phyloP scores from a whole-genome alignment of 441 rosid species.

The Erodium trifolium region DNA sequence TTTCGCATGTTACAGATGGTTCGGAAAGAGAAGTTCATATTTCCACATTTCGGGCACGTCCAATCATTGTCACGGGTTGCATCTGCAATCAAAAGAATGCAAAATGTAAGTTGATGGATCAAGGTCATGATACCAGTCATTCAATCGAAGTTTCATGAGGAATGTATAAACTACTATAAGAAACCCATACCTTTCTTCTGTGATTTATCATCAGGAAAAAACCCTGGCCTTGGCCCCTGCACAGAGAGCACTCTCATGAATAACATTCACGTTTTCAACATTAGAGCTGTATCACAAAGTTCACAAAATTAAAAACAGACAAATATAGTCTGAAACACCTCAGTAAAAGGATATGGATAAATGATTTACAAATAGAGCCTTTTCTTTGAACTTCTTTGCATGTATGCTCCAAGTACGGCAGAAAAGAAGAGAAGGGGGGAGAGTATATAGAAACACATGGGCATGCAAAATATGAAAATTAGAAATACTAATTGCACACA shows the following conservation, averaged over 20 bases:
- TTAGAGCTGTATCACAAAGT: neutral
- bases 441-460: neutral
- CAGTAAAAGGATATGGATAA: neutral
- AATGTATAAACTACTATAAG: conserved; percentile 8
- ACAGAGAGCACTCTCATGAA: conserved; percentile 16
- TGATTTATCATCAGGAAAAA: conserved; percentile 63
- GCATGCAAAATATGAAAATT: neutral
- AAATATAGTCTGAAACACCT: neutral
- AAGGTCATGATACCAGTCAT: neutral
- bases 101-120: conserved; percentile 5
- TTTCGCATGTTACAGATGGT: conserved; percentile 94
- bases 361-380: neutral
- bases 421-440: neutral
- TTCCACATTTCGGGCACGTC: conserved; percentile 97
- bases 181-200: conserved; percentile 56
- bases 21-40: conserved; percentile 90
- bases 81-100: conserved; percentile 34
- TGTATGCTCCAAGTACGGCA: neutral
- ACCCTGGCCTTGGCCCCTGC: conserved; percentile 85
- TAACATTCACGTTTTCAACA: neutral
- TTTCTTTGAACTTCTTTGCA: neutral
- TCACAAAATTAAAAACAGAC: neutral
- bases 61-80: conserved; percentile 86
- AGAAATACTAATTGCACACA: neutral
- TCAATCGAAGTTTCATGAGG: neutral